These are phyloP conservation scores for Rhytidiadelphus loreus DNA, from an alignment of 225 moss, liverwort and hornwort genomes.

Conservation along the genomic window DNA sequence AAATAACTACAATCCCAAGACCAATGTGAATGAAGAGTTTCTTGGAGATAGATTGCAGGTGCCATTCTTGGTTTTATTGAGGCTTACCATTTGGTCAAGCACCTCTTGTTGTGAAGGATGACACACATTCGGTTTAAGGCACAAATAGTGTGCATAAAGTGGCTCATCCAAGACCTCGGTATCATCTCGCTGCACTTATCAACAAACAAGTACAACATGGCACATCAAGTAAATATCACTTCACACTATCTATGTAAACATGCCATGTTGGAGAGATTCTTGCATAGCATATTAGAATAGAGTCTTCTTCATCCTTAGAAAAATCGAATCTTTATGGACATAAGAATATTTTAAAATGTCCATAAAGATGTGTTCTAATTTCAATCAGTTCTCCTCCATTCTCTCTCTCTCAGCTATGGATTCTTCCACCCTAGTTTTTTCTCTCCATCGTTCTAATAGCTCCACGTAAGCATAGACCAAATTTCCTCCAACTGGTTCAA, in stretches of 20 bases:
- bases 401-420: not conserved
- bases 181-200: slow-evolving; percentile 60
- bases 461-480: not conserved
- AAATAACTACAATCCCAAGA: not conserved
- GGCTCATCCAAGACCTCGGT: slow-evolving; percentile 78
- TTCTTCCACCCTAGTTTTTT: not conserved
- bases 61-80: not conserved
- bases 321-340: not conserved
- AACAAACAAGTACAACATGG: not conserved
- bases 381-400: not conserved
- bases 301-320: not conserved
- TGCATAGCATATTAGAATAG: not conserved
- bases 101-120: slow-evolving; percentile 68
- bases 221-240: not conserved
- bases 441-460: not conserved
- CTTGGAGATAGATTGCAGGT: not conserved
- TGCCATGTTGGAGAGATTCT: not conserved
- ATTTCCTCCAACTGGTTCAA: not conserved
- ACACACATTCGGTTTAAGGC: slow-evolving; percentile 40
- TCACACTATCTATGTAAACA: not conserved
- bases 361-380: not conserved
- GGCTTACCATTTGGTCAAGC: slow-evolving; percentile 42
- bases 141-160: slow-evolving; percentile 69
- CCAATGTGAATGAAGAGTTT: not conserved
- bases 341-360: not conserved